Base-by-base conservation (phyloP, 2,329 filamentous ascomycete species). In the Colletotrichum kahawae region DNA sequence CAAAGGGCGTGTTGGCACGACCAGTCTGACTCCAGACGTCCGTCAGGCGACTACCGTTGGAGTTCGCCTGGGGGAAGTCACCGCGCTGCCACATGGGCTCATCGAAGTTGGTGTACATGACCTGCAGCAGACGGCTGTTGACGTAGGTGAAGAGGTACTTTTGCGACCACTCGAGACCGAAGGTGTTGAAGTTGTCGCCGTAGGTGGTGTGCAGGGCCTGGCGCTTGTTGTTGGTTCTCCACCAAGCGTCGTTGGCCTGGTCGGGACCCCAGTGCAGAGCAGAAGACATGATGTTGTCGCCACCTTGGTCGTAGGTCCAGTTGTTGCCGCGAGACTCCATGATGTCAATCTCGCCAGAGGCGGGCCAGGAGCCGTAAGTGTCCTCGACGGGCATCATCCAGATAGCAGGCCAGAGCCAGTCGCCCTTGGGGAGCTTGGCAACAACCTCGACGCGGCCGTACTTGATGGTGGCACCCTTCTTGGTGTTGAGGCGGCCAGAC, bases 381-480 rank as follows among this genome's bases (percentile, higher is more conserved):
- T 92, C 88, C 57, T 93, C 87, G 62, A 91, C 91, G 2, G 95
- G 95, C 87, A 97, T 88, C 93, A 97, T 94, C 94, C 94, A 96
- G 80, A 97, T 96, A n/a, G 94, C 94, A 3, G 95, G 95, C 95
- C 95, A 97, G 13, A 97, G 89, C 95, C 95, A 97, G 85, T 97
- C 95, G 69, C 95, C 95, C 63, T 87, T 83, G 6, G 95, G 94
- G 33, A 97, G 85, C 84, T 93, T 93, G 31, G 95, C 95, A 2
- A 90, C 92, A 7, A 97, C 94, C 82, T 97, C 94, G 67, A 97
- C 90, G 57, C 94, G 93, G 63, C 95, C 95, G 81, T 94, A 97
- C 84, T 92, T 95, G 87, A 97, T 94, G 18, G 85, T 89, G 8
- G 92, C 92, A 18, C 93, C 91, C 57, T 90, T 90, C 81, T 91